Conservation (phyloP, 2,329 filamentous ascomycete genomes). For the Claviceps purpurea region DNA sequence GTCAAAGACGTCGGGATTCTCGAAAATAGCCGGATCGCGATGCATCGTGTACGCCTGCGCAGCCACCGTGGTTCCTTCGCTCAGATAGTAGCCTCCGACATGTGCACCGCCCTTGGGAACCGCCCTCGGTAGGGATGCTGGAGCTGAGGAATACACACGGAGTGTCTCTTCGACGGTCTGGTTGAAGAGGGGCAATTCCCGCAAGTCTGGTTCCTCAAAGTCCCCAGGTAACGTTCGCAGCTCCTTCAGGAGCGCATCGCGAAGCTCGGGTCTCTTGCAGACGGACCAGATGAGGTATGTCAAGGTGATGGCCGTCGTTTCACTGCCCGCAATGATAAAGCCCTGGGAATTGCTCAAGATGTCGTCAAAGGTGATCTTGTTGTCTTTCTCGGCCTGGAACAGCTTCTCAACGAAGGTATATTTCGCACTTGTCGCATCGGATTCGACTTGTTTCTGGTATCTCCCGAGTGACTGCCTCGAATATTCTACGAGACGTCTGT, state of each 20-base stretch:
- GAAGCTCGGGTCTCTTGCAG: constrained; percentile 16
- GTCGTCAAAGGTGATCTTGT: constrained; percentile 16
- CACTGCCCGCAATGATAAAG: constrained; percentile 37
- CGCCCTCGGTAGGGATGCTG: constrained; percentile 24
- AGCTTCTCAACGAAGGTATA: constrained; percentile 25
- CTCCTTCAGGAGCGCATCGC: constrained; percentile 20
- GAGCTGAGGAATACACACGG: constrained; percentile 27
- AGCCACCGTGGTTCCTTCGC: constrained; percentile 23
- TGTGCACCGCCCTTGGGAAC: constrained; percentile 26
- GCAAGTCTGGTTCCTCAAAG: constrained; percentile 10
- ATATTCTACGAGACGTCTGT: constrained; percentile 11
- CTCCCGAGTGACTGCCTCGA: constrained; percentile 16
- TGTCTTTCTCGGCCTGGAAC: constrained; percentile 20
- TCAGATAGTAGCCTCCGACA: constrained; percentile 25
- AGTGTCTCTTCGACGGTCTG: constrained; percentile 31
- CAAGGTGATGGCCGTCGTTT: constrained; percentile 36
- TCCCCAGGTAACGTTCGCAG: constrained; percentile 19
- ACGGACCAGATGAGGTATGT: constrained; percentile 33
- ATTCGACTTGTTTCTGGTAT: constrained; percentile 13
- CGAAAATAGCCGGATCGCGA: constrained; percentile 25
- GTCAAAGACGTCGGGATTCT: constrained; percentile 19
- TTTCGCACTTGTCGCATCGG: constrained; percentile 9
- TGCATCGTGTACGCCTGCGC: constrained; percentile 36
- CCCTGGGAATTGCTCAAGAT: constrained; percentile 25
- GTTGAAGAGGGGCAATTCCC: constrained; percentile 25